These are phyloP conservation scores for Yarrowia sp. DNA, from an alignment of 805 yeast species.

Conservation along the genomic window DNA sequence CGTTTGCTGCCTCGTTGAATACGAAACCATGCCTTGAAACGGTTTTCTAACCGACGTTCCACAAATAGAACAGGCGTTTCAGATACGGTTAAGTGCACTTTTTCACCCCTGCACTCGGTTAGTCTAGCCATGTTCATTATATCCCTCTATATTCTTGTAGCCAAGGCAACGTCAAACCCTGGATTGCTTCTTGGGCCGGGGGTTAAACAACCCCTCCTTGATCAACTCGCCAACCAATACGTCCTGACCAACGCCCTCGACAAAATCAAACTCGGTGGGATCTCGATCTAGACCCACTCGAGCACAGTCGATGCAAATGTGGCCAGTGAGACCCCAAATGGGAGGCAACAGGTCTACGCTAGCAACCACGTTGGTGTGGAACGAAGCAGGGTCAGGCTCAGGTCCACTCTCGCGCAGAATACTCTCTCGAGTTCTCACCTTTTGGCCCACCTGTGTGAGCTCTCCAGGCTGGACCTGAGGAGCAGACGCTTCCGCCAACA, in stretches of 20 bases:
- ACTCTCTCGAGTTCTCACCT: neutral
- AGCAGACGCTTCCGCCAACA: neutral
- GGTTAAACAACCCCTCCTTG: constrained; percentile 7
- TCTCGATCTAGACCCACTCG: constrained; percentile 35
- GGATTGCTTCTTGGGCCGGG: neutral
- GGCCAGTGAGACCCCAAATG: constrained; percentile 46
- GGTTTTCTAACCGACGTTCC: too few species aligned
- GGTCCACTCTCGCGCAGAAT: neutral
- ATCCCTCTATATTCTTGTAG: neutral
- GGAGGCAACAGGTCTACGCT: constrained; percentile 1
- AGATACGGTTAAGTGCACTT: too few species aligned
- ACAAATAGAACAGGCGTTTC: too few species aligned
- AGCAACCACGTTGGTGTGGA: neutral
- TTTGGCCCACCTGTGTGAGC: neutral
- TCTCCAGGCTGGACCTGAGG: constrained; percentile 11
- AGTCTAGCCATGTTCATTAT: neutral
- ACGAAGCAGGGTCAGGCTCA: neutral
- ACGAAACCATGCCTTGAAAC: too few species aligned
- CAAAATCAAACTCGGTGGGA: constrained; percentile 31
- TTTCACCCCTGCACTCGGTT: too few species aligned
- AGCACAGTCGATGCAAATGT: constrained; percentile 42
- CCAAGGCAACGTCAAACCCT: neutral
- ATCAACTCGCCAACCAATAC: neutral
- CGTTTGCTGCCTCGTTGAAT: too few species aligned
- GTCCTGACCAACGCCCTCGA: constrained; percentile 14